Conservation (phyloP, 192 early-diverging fungal genomes). For the Gamsiella multidivaricata region DNA sequence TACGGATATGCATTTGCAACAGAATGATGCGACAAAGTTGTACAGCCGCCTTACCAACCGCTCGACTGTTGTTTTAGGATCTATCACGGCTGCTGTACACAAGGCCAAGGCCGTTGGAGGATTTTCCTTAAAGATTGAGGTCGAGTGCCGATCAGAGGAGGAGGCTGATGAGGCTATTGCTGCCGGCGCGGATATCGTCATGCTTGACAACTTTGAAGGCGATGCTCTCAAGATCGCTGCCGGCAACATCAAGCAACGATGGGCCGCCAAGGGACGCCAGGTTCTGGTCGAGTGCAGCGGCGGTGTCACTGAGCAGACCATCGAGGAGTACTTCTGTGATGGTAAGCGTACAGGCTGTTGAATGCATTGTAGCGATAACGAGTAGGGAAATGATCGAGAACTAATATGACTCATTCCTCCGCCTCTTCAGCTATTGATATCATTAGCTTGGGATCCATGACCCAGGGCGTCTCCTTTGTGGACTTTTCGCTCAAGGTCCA, state of each 20-base stretch:
- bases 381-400: neutral
- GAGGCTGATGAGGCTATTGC: conserved; percentile 96
- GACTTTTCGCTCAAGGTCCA: conserved; percentile 97
- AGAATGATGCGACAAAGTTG: too few relatives aligned
- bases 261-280: conserved; percentile 66
- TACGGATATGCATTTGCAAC: too few relatives aligned
- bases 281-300: conserved; percentile 94
- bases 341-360: conserved; percentile 70
- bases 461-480: conserved; percentile 94
- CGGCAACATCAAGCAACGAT: conserved; percentile 79
- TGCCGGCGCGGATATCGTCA: conserved; percentile 96
- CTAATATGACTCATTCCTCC: neutral
- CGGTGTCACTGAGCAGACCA: conserved; percentile 92
- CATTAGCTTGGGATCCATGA: conserved; percentile 91
- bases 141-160: conserved; percentile 91
- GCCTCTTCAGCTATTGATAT: conserved; percentile 78
- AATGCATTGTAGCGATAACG: too few relatives aligned
- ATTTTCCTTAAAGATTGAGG: conserved; percentile 96
- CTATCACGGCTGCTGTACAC: conserved; percentile 90
- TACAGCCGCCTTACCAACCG: too few relatives aligned
- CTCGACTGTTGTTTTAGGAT: too few relatives aligned
- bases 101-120: conserved; percentile 85
- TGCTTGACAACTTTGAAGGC: conserved; percentile 95
- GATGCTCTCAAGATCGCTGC: conserved; percentile 74
- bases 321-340: conserved; percentile 79